Conservation (phyloP, 2,329 filamentous ascomycete genomes). For the Passalora sequoiae region DNA sequence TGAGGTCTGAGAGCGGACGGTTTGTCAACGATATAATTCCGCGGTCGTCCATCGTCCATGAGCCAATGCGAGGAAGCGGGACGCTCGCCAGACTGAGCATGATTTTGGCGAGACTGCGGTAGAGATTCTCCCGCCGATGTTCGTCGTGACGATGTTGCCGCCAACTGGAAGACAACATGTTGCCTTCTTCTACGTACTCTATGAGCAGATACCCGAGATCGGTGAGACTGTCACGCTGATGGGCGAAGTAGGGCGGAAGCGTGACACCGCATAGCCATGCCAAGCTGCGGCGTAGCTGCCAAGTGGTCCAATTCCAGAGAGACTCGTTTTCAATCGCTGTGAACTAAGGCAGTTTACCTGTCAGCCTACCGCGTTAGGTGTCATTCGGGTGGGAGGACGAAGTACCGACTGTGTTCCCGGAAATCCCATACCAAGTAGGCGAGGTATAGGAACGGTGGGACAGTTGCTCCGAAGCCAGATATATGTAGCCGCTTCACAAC, state of each 20-base stretch:
- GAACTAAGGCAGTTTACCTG: slow-evolving; percentile 7
- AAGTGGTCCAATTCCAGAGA: slow-evolving; percentile 8
- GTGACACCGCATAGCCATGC: slow-evolving; percentile 7
- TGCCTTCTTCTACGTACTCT: slow-evolving; percentile 10
- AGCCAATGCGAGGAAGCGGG: slow-evolving; percentile 19
- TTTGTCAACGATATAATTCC: slow-evolving; percentile 19
- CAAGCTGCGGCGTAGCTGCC: slow-evolving; percentile 5
- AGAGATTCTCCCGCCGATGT: slow-evolving; percentile 9
- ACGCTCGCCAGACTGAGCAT: slow-evolving; percentile 15
- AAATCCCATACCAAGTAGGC: slow-evolving; percentile 35
- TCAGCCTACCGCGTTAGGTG: background rate
- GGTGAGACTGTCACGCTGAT: slow-evolving; percentile 5
- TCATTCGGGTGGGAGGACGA: slow-evolving; percentile 1
- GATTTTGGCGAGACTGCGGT: slow-evolving; percentile 10
- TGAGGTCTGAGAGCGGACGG: slow-evolving; percentile 14
- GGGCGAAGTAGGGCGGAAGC: slow-evolving; percentile 9
- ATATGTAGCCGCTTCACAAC: slow-evolving; percentile 39
- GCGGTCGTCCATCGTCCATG: slow-evolving; percentile 18
- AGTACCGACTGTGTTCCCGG: slow-evolving; percentile 8
- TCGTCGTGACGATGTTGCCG: slow-evolving; percentile 5
- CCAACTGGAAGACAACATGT: slow-evolving; percentile 12
- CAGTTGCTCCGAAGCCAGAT: slow-evolving; percentile 38
- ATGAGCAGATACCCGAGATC: slow-evolving; percentile 11
- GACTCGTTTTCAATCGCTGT: slow-evolving; percentile 12
- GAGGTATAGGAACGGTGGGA: slow-evolving; percentile 35